A percentile compares a stretch with the other conserved stretches of the same genome.
These are phyloP conservation scores for Phaeosphaeria sp. DNA, from an alignment of 2,329 filamentous ascomycete genomes.

Conservation along the genomic window DNA sequence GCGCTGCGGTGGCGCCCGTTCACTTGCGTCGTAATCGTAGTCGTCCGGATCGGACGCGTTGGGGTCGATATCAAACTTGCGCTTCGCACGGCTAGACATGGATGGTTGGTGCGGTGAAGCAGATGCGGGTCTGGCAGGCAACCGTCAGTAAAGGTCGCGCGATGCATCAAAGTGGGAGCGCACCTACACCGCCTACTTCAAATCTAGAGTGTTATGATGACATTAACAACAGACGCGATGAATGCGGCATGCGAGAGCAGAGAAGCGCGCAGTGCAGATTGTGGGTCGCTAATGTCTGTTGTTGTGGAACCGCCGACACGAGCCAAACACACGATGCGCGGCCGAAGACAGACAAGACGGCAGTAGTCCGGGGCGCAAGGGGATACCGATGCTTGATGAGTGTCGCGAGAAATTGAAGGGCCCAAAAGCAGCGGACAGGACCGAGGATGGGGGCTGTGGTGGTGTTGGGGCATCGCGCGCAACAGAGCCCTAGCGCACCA, in stretches of 20 bases:
- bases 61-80: conserved; percentile 49
- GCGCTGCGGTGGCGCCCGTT: conserved; percentile 36
- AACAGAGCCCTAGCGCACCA: conserved; percentile 22
- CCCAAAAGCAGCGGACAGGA: conserved; percentile 20
- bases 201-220: conserved; percentile 15
- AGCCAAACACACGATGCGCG: conserved; percentile 24
- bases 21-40: conserved; percentile 45
- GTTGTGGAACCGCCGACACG: conserved; percentile 25
- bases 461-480: conserved; percentile 27
- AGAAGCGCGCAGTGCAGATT: conserved; percentile 25
- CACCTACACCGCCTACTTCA: conserved; percentile 34
- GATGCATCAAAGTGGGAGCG: conserved; percentile 14
- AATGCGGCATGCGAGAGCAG: conserved; percentile 24
- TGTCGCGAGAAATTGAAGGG: conserved; percentile 13
- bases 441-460: conserved; percentile 21
- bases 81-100: conserved; percentile 50
- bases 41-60: conserved; percentile 49
- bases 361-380: conserved; percentile 12
- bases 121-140: conserved; percentile 23
- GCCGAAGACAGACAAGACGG: conserved; percentile 5
- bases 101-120: conserved; percentile 29
- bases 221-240: conserved; percentile 31
- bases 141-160: conserved; percentile 24
- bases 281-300: conserved; percentile 25
- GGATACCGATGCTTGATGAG: conserved; percentile 17